These are phyloP conservation scores for Glonium stellatum DNA, from an alignment of 495 filamentous ascomycete genomes.

Conservation along the genomic window DNA sequence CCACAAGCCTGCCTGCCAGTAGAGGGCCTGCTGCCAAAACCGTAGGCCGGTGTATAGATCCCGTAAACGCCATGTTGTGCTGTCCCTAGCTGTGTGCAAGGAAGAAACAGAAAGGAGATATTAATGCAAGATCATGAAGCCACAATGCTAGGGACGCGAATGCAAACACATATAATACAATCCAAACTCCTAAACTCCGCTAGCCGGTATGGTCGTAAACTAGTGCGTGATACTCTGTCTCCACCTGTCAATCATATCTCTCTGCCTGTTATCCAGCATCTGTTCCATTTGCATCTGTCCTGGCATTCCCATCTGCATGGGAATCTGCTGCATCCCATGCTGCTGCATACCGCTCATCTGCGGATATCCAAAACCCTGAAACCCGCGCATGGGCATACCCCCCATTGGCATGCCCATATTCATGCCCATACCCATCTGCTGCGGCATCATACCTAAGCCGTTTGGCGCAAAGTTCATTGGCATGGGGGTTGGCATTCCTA, in stretches of 20 bases:
- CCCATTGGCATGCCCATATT: conserved; percentile 23
- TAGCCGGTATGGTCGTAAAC: no score
- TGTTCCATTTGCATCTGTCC: conserved; percentile 34
- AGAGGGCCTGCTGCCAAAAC: no score
- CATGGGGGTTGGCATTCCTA: conserved; percentile 13
- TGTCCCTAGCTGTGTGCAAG: no score
- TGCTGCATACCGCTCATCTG: conserved; percentile 24
- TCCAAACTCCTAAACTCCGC: no score
- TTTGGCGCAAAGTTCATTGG: conserved; percentile 2
- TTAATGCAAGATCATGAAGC: no score
- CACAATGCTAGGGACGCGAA: no score
- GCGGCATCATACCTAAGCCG: conserved; percentile 19
- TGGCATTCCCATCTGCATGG: conserved; percentile 34
- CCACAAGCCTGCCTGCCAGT: no score
- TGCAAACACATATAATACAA: no score
- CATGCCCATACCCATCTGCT: conserved; percentile 30
- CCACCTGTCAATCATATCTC: conserved; percentile 85
- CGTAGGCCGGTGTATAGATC: no score
- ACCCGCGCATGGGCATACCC: conserved; percentile 21
- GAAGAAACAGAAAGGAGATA: no score
- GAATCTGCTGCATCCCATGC: conserved; percentile 28
- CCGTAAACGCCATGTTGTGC: no score
- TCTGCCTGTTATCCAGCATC: conserved; percentile 50
- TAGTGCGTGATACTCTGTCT: conserved; percentile 66
- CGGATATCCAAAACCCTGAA: conserved; percentile 15